Evolutionary conservation across 2,329 filamentous ascomycete genomes (phyloP).

Genomic region (Trichoderma harzianum): DNA sequence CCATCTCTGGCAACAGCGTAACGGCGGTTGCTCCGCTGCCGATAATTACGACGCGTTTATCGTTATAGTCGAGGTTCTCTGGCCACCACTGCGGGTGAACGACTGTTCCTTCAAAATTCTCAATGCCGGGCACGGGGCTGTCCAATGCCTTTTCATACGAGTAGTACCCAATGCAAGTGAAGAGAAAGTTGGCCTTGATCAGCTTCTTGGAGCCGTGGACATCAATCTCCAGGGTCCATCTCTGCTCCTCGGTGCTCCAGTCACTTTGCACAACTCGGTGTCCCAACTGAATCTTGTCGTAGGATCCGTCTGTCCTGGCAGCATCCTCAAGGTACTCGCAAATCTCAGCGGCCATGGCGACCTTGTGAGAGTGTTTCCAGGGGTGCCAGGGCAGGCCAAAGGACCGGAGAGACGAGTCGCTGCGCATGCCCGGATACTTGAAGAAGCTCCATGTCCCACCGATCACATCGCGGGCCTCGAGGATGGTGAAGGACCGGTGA

Average conservation of each 20-base stretch:
- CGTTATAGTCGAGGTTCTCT: conserved; percentile 59
- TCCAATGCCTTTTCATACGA: conserved; percentile 63
- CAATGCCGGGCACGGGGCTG: conserved; percentile 62
- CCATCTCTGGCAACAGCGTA: conserved; percentile 69
- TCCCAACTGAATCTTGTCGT: conserved; percentile 50
- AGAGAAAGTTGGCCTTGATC: conserved; percentile 51
- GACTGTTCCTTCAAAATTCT: conserved; percentile 60
- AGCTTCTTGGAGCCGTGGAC: conserved; percentile 25
- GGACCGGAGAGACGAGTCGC: conserved; percentile 59
- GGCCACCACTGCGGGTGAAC: conserved; percentile 78
- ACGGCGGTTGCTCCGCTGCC: conserved; percentile 77
- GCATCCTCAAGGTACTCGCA: conserved; percentile 53
- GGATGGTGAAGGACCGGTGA: conserved; percentile 55
- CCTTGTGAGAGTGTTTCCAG: conserved; percentile 55
- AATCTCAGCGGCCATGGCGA: conserved; percentile 53
- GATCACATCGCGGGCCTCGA: conserved; percentile 63
- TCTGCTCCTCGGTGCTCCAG: conserved; percentile 55
- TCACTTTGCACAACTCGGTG: conserved; percentile 47
- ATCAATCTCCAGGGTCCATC: conserved; percentile 51
- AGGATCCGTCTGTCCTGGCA: conserved; percentile 48
- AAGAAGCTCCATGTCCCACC: conserved; percentile 80
- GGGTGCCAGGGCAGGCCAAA: conserved; percentile 70
- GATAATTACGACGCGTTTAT: conserved; percentile 68
- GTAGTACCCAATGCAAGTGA: conserved; percentile 67
- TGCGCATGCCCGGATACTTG: conserved; percentile 70